Base-by-base conservation (phyloP, 768 basidiomycete genomes). In the Nevesoporus exiguus region DNA sequence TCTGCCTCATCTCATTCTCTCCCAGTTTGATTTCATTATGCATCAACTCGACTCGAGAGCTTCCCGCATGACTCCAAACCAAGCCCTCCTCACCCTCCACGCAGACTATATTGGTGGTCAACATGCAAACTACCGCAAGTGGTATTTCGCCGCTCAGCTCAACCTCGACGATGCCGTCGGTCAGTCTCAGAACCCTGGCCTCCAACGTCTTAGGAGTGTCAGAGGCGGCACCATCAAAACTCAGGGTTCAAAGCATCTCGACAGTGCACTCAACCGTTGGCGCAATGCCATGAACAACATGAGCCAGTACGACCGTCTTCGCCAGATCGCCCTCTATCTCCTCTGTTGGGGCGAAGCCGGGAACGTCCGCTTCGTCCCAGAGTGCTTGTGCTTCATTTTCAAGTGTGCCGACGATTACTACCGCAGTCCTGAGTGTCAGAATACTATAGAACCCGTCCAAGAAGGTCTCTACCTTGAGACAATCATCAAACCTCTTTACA, bases 321-420 rank as follows among this genome's bases (percentile, higher is more conserved):
- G 97, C 14, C 97, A 99, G 71, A 84, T 99, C 57, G 95, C 97
- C 3, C 85, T 99, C 39, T 99, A 87, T 70, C 81, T 99, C 48
- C 81, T 99, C 42, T 97, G 94, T 69, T 99, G 97, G 97, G 97
- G 95, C 51, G 97, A 99, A 74, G 97, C 87, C 0, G 95, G 93
- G 49, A 97, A 98, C 66, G 90, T 99, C 47, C 88, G 97, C 57
- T 98, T 98, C 73, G 88, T 93, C 21, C 95, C 97, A 11, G 97
- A 99, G 68, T 92, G 90, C 63, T 75, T 99, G 44, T 98, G 96
- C 78, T 99, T 98, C 81, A 96, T 99, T 67, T 98, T 98, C 86
- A 99, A 99, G 74, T 99, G 97, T 66, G 97, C 97, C 54, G 97
- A 99, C 72, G 97, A 99, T 75, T 98, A 98, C 70, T 99, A 99